phyloP scores from a whole-genome alignment of 768 basidiomycete species.

The Pleurotus djamor region DNA sequence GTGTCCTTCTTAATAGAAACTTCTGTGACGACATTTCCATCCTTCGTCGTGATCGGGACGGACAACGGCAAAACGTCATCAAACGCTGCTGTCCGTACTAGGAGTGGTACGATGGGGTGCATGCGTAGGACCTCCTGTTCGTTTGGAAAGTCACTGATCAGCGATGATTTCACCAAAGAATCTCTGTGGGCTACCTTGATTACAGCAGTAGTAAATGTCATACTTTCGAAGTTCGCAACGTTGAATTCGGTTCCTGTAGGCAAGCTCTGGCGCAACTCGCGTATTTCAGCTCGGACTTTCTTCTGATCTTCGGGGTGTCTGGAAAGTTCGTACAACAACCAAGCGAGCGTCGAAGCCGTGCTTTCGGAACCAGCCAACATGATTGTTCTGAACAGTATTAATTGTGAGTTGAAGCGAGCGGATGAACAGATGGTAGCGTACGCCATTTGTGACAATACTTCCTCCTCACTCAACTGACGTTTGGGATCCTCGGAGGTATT shows the following conservation, averaged over 20 bases:
- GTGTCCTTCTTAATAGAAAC: conserved; percentile 32
- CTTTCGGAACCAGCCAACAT: conserved; percentile 34
- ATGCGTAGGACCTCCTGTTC: conserved; percentile 25
- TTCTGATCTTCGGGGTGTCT: conserved; percentile 40
- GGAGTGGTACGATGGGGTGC: conserved; percentile 24
- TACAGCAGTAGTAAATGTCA: conserved; percentile 2
- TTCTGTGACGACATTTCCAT: conserved; percentile 28
- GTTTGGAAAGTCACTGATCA: background rate
- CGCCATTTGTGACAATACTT: conserved; percentile 23
- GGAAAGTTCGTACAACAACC: conserved; percentile 45
- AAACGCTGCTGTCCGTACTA: conserved; percentile 12
- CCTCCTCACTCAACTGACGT: conserved; percentile 17
- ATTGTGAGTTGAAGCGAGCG: background rate
- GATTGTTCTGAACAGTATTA: background rate
- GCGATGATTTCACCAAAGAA: background rate
- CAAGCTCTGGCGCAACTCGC: conserved; percentile 14
- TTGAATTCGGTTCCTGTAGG: background rate
- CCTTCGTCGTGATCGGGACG: conserved; percentile 27
- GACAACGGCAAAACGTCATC: conserved; percentile 45
- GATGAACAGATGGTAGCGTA: background rate
- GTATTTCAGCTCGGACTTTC: conserved; percentile 42
- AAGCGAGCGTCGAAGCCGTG: conserved; percentile 35
- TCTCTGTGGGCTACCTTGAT: background rate
- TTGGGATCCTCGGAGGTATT: conserved; percentile 12
- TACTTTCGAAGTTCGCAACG: background rate